These are phyloP conservation scores for Lyophyllum shimeji DNA, from an alignment of 768 basidiomycete genomes.

Conservation along the genomic window DNA sequence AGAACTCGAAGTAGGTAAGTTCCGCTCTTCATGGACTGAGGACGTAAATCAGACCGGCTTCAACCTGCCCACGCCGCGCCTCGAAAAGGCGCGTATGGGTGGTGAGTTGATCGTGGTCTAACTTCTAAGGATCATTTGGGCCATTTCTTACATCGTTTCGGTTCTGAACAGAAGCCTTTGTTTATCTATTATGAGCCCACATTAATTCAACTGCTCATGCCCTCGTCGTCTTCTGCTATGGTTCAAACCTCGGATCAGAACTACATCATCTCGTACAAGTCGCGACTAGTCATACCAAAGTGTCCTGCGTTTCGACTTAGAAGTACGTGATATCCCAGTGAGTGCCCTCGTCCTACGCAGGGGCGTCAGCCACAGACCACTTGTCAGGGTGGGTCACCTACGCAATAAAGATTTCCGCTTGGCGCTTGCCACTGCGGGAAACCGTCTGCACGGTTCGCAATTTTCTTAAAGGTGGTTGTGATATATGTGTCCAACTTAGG, in stretches of 20 bases:
- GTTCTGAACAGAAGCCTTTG: too few relatives aligned
- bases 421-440: conserved; percentile 26
- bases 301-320: not conserved
- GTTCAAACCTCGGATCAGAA: too few relatives aligned
- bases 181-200: too few relatives aligned
- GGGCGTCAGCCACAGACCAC: not conserved
- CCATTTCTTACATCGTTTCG: not conserved
- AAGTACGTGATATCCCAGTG: conserved; percentile 11
- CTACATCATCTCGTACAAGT: too few relatives aligned
- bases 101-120: not conserved
- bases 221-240: too few relatives aligned
- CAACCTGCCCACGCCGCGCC: not conserved
- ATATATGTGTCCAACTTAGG: conserved; percentile 25
- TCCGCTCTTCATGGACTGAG: not conserved
- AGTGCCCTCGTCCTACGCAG: not conserved
- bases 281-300: too few relatives aligned
- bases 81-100: not conserved
- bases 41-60: not conserved
- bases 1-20: not conserved
- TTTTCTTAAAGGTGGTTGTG: conserved; percentile 19
- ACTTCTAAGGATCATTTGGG: not conserved
- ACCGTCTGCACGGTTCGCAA: conserved; percentile 26
- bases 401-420: conserved; percentile 28
- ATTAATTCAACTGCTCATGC: too few relatives aligned
- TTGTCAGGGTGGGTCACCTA: conserved; percentile 7